These are phyloP conservation scores for Solanum acaule DNA, from an alignment of 257 asterid species.

Conservation along the genomic window DNA sequence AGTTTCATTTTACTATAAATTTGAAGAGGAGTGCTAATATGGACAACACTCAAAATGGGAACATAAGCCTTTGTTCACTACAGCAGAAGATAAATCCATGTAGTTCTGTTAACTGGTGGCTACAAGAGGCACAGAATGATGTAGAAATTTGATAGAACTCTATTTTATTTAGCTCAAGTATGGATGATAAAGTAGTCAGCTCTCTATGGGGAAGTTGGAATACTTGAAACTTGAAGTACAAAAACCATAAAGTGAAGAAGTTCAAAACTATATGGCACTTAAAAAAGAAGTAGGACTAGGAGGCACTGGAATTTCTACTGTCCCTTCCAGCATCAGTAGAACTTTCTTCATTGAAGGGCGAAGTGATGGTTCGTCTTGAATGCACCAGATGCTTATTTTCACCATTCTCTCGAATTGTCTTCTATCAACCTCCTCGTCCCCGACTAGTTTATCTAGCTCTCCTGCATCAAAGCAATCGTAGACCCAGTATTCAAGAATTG, in stretches of 20 bases:
- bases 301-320: constrained; percentile 43
- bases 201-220: neutral
- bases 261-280: constrained; percentile 9
- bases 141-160: neutral
- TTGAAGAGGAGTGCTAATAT: neutral
- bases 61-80: neutral
- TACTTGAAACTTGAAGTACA: neutral
- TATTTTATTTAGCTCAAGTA: neutral
- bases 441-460: constrained; percentile 12
- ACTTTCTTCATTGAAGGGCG: constrained; percentile 56
- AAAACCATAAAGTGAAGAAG: neutral
- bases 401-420: constrained; percentile 29
- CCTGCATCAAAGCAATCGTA: constrained; percentile 15
- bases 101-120: neutral
- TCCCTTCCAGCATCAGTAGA: constrained; percentile 53
- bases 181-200: neutral
- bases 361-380: constrained; percentile 37
- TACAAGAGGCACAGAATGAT: neutral
- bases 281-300: constrained; percentile 39
- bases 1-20: neutral
- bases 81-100: neutral
- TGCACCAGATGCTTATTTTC: constrained; percentile 49
- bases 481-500: constrained; percentile 39
- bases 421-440: constrained; percentile 18
- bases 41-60: neutral